Evolutionary conservation across 305 asterid genomes (phyloP).

Genomic region (Solanum hybrid): DNA sequence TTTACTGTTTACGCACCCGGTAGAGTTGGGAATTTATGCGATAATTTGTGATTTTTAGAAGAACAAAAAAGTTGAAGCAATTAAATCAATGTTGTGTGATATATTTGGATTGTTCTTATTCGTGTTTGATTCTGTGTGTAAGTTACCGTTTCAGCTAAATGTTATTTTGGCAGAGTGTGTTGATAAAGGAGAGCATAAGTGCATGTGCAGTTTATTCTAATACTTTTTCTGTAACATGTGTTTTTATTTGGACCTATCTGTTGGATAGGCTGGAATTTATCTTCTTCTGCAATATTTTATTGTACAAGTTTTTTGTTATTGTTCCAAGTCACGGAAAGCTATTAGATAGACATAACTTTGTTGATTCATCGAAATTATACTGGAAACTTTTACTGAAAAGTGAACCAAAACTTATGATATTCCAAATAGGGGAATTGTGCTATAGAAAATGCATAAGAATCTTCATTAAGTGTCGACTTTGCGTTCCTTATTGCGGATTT

Average conservation of each 20-base stretch:
- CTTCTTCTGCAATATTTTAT: background rate
- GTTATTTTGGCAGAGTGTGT: background rate
- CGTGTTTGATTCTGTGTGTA: background rate
- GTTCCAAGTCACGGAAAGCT: background rate
- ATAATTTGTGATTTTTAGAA: background rate
- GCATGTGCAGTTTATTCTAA: background rate
- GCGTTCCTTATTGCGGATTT: background rate
- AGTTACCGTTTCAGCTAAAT: background rate
- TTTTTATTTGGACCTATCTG: background rate
- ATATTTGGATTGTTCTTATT: background rate
- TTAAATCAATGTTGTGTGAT: background rate
- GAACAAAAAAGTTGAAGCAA: background rate
- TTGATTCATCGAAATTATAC: background rate
- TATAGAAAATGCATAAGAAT: background rate
- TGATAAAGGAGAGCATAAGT: background rate
- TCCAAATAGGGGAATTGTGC: background rate
- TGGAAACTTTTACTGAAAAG: background rate
- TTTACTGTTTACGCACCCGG: background rate
- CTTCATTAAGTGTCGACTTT: background rate
- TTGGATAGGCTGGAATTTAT: conserved; percentile 6
- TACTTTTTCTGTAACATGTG: background rate
- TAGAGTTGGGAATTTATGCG: background rate
- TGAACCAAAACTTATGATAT: background rate
- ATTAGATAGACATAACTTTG: background rate
- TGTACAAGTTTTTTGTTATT: background rate